Evolutionary conservation across 306 rosid genomes (phyloP).

Genomic region (Prunus mira): DNA sequence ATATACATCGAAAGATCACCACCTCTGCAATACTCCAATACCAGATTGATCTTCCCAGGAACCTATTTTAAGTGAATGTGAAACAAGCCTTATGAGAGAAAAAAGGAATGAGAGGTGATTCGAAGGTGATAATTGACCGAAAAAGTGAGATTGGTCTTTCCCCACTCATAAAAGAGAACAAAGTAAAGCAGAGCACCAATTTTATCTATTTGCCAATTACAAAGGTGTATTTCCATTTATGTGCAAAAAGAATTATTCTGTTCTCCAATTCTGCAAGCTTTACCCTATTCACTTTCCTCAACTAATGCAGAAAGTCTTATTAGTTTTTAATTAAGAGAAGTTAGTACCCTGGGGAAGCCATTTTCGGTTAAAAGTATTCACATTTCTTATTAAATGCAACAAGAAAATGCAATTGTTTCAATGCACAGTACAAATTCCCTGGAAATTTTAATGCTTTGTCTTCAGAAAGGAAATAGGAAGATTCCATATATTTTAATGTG

Average conservation of each 20-base stretch:
- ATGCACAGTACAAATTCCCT: slow-evolving; percentile 1
- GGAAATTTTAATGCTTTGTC: background rate
- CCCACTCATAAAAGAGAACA: background rate
- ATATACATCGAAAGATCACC: slow-evolving; percentile 90
- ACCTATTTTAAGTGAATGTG: slow-evolving; percentile 49
- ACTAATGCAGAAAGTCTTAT: background rate
- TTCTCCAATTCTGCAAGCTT: background rate
- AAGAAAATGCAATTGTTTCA: background rate
- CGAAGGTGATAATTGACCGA: background rate
- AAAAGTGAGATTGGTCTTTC: background rate
- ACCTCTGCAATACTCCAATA: slow-evolving; percentile 90
- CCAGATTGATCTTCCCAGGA: slow-evolving; percentile 96
- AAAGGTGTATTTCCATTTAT: background rate
- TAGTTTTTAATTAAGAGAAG: background rate
- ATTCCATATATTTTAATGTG: background rate
- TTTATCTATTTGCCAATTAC: background rate
- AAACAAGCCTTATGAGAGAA: background rate
- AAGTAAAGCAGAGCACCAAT: background rate
- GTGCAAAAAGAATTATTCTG: background rate
- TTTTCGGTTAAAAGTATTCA: background rate
- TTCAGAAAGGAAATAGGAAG: background rate
- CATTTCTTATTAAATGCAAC: background rate
- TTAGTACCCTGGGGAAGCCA: background rate
- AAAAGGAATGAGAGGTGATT: background rate
- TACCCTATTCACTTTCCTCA: background rate